These are phyloP conservation scores for Eucalyptus polyanthemos DNA, from an alignment of 345 rosid genomes.

Conservation along the genomic window DNA sequence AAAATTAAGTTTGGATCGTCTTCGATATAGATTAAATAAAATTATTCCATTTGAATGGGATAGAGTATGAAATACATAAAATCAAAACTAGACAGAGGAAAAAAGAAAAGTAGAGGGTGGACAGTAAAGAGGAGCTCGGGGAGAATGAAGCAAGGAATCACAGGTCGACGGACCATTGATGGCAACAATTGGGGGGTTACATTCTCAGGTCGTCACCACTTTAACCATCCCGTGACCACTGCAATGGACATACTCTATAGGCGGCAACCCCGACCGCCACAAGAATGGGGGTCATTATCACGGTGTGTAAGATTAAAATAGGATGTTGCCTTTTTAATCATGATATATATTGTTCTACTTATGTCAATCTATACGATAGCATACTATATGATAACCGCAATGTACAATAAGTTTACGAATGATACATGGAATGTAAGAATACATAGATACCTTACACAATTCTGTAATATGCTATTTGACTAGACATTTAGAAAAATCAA, in stretches of 20 bases:
- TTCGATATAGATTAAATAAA: not conserved
- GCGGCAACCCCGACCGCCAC: not conserved
- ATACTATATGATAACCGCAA: not conserved
- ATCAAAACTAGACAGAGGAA: not conserved
- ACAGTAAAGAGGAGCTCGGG: not conserved
- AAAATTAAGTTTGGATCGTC: not conserved
- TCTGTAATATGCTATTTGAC: not conserved
- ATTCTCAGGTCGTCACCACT: not conserved
- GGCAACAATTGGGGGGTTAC: not conserved
- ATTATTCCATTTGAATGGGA: not conserved
- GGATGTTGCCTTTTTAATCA: not conserved
- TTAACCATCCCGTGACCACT: fast-evolving
- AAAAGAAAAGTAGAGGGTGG: not conserved
- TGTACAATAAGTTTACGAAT: not conserved
- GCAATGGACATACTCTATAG: not conserved
- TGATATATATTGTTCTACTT: not conserved
- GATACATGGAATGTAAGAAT: not conserved
- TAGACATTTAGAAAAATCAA: not conserved
- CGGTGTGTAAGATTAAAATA: not conserved
- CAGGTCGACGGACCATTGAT: not conserved
- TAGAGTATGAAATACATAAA: not conserved
- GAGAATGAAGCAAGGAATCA: not conserved
- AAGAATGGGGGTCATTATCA: fast-evolving
- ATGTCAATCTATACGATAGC: not conserved
- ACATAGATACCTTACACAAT: not conserved